A percentile compares a stretch with the other conserved stretches of the same genome.
Evolutionary conservation across 169 alveolate genomes (phyloP).

Genomic region (Plasmodium coatneyi): DNA sequence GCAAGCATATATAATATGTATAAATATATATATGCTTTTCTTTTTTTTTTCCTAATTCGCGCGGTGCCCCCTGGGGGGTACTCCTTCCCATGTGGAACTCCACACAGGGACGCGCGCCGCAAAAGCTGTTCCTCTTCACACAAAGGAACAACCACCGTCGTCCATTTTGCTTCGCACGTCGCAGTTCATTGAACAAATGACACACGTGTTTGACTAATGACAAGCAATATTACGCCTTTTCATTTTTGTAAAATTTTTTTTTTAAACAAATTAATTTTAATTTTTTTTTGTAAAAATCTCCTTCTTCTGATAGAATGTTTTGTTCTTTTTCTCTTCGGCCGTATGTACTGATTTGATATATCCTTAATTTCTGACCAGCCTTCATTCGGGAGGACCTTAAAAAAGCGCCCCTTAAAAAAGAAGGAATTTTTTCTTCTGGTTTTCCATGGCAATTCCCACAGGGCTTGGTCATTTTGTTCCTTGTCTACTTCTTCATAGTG

Average conservation of each 20-base stretch:
- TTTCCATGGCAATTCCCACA: slow-evolving; percentile 75
- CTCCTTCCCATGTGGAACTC: background rate
- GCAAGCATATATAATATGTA: background rate
- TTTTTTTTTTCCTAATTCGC: background rate
- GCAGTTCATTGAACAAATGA: background rate
- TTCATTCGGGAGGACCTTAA: slow-evolving; percentile 51
- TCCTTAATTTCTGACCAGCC: slow-evolving; percentile 74
- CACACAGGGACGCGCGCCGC: background rate
- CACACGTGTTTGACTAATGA: background rate
- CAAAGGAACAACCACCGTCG: background rate
- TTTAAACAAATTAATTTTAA: slow-evolving; percentile 67
- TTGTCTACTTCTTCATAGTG: slow-evolving; percentile 41
- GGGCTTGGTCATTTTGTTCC: slow-evolving; percentile 23
- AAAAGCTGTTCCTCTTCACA: background rate
- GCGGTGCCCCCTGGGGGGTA: background rate
- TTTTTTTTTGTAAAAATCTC: slow-evolving; percentile 73
- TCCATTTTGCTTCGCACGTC: background rate
- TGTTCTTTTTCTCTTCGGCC: slow-evolving; percentile 73
- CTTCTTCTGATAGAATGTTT: slow-evolving; percentile 64
- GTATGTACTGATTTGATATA: slow-evolving; percentile 46
- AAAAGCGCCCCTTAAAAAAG: slow-evolving; percentile 64
- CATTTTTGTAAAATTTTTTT: slow-evolving; percentile 59
- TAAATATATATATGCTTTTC: background rate
- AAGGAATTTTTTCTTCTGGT: slow-evolving; percentile 45
- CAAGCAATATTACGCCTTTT: background rate